Base-by-base conservation (phyloP, 176 grass and related monocot species). In the Themeda triandra region DNA sequence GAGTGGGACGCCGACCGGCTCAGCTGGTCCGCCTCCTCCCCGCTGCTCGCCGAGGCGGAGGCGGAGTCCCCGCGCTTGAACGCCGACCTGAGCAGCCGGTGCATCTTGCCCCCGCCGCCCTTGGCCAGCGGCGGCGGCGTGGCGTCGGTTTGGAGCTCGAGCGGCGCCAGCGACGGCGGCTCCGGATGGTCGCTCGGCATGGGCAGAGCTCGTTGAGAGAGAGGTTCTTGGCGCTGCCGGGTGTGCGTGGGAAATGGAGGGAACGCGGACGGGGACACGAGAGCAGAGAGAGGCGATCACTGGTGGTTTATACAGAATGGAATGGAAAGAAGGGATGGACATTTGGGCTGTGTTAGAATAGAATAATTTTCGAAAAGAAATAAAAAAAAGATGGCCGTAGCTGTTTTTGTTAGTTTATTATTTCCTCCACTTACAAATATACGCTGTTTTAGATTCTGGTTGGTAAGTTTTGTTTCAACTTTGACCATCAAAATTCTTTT, bases 31-130 rank as follows among this genome's bases (percentile, higher is more conserved):
- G 66, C 23, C 10, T 89, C 85, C 6, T 86, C 84, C 76, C 40
- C 23, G 41, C 54, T 63, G 5, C 75, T 75, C 13, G 40, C 29
- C 13, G 80, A 67, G 69, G 81, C 70, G 4, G n/a, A n/a, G n/a
- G 76, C 32, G 33, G 33, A 80, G 53, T 84, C 84, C 29, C 84
- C 90, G 71, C 85, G 82, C 86, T 82, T 95, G 90, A 92, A 92
- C 29, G 93, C 90, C 30, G 88, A 80, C 87, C 86, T 85, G 70
- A 95, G 69, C 64, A 88, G 86, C 88, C 86, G 84, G 30, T 86
- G 88, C 84, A 92, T 78, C 71, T 67, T 90, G 48, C 76, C 54
- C 33, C 75, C 70, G 83, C 75, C 70, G 83, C 56, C 80, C 42
- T 79, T 80, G 72, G 71, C 84, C 73, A 39, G 36, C 58, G 12